Percentiles rank a stretch among this genome's conserved stretches.
phyloP scores from a whole-genome alignment of 805 yeast species.

The Candida vaughaniae region DNA sequence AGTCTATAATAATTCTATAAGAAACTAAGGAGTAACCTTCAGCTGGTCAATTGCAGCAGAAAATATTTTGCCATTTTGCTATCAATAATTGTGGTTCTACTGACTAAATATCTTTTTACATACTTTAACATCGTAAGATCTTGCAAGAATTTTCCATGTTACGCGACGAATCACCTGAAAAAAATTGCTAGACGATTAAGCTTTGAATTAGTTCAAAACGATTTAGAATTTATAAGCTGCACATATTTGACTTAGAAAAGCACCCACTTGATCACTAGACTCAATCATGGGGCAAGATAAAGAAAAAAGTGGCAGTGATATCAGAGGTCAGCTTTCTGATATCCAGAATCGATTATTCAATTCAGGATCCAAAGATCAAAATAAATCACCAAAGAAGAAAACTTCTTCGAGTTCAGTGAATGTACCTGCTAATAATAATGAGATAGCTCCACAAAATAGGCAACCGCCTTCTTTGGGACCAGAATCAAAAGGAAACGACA shows the following conservation, averaged over 20 bases:
- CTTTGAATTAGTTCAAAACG: no score
- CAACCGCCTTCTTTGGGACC: conserved; percentile 37
- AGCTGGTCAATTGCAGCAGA: no score
- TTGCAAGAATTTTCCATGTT: no score
- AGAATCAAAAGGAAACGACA: conserved; percentile 55
- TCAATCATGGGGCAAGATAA: conserved; percentile 11
- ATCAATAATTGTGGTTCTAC: no score
- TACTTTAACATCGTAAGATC: no score
- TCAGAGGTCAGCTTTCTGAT: conserved; percentile 39
- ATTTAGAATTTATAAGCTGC: no score
- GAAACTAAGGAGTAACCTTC: no score
- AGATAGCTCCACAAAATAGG: conserved; percentile 9
- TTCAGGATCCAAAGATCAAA: conserved; percentile 14
- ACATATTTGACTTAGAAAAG: not conserved
- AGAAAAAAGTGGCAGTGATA: conserved; percentile 20
- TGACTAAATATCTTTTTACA: no score
- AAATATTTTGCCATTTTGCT: no score
- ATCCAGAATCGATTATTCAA: conserved; percentile 35
- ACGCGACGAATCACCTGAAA: no score
- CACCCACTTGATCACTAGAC: not conserved
- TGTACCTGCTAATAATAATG: conserved; percentile 5
- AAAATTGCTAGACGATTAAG: no score
- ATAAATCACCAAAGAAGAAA: conserved; percentile 12
- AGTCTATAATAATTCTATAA: no score
- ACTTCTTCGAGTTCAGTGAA: not conserved